Base-by-base conservation (phyloP, 805 yeast genomes). In the Cyberlindnera petersonii region DNA sequence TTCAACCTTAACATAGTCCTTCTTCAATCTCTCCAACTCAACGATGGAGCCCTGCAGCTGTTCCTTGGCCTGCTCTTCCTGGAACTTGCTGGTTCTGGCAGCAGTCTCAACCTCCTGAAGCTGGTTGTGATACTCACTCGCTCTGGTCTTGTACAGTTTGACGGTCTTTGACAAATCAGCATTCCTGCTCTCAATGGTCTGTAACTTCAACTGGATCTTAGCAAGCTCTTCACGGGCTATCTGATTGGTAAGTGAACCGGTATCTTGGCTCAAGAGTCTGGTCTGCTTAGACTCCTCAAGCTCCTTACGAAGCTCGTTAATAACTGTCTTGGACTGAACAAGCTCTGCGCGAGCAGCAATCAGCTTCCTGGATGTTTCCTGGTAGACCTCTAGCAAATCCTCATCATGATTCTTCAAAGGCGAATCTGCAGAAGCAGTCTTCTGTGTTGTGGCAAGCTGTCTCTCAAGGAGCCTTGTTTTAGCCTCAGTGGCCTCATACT, bases 71-170 rank as follows among this genome's bases (percentile, higher is more conserved):
- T 65, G 52, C 38, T 70, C 70, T 54, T 82, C 89, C 10, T 79
- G 76, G 49, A 85, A 66, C 48, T 75, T 69, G 8, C 86, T 77
- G 31, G 77, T 71, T 37, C 72, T 67, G 2, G 83, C 75, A 5
- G 86, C 83, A 34, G 79, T 69, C 55, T 89, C 96, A 2, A 93
- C 89, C 35, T 75, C 72, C 52, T 87, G 94, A 19, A 88, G 66
- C 52, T 85, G 84, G 41, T 70, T 68, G 49, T 72, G 77, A 56
- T 86, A 83, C 44, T 80, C 83, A 24, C 85, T 89, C 24, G 94
- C 78, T 44, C 95, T 73, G 14, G 68, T 61, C 53, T 79, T 82
- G 60, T 84, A 87, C 23, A 82, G 64, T 26, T 74, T 75, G 16
- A 82, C 63, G 22, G 75, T 71, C 26, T 72, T 69, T 2, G 67